Percentiles rank a stretch among this genome's conserved stretches.
phyloP scores from a whole-genome alignment of 1,284 basidiomycete species.

The Sanghuangporus weigelae region DNA sequence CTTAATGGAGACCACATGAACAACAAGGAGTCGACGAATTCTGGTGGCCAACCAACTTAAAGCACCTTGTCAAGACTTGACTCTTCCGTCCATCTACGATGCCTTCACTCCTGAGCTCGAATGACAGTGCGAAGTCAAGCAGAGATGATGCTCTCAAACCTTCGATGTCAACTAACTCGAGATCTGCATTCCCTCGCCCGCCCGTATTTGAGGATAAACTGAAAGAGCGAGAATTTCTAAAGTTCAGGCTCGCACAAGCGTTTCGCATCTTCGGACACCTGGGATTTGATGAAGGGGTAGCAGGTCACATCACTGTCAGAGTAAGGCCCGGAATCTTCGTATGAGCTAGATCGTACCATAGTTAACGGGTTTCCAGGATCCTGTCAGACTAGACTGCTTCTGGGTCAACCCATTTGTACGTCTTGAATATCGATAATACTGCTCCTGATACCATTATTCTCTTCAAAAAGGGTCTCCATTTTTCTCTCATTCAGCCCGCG shows the following conservation, averaged over 20 bases:
- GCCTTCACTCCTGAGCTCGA: neutral
- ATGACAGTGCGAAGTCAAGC: neutral
- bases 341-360: neutral
- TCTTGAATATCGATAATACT: neutral
- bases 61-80: neutral
- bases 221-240: slow-evolving; percentile 43
- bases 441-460: neutral
- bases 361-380: slow-evolving; percentile 30
- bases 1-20: neutral
- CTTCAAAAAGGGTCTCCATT: slow-evolving; percentile 34
- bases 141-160: slow-evolving; percentile 2
- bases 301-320: slow-evolving; percentile 60
- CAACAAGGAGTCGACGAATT: neutral
- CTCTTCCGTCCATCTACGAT: neutral
- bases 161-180: neutral
- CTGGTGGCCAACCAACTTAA: neutral
- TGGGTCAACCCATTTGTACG: slow-evolving; percentile 50
- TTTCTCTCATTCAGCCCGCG: slow-evolving; percentile 40
- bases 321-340: slow-evolving; percentile 21
- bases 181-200: slow-evolving; percentile 19
- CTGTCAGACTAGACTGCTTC: slow-evolving; percentile 45
- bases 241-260: slow-evolving; percentile 49
- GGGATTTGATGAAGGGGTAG: slow-evolving; percentile 58
- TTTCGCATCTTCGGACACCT: slow-evolving; percentile 48
- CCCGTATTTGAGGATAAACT: slow-evolving; percentile 34